Evolutionary conservation across 2,329 filamentous ascomycete species (phyloP), one percentile per base, ranked within the genome.

Genomic region (Lasiodiplodia gonubiensis): DNA sequence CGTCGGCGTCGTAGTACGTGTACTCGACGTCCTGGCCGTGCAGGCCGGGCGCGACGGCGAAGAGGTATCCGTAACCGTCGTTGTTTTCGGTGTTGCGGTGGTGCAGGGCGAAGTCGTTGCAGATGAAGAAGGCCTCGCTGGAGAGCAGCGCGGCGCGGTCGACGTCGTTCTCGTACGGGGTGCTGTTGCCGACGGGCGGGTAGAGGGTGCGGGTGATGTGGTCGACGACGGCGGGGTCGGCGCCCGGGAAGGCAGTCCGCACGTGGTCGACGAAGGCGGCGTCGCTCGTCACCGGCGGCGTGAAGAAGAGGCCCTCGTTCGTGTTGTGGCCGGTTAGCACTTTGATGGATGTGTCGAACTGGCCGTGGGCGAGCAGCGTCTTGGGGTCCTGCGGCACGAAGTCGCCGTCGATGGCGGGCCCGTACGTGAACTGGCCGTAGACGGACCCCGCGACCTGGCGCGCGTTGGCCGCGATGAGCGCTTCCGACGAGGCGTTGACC

Each of bases 11-110:
- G 76, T 82, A 88, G 75, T 83, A 87, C 0, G 83, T 85, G 70
- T 86, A 87, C 0, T 79, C 68, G 3, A 86, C 70, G 69, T 88
- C 86, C 61, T 80, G 74, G 23, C 81, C 85, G 71, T 89, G 86
- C 46, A 85, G 77, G 8, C 80, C 84, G 0, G 86, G 85, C 0
- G 82, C 82, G 1, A 86, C 79, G 25, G 81, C 77, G 72, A 88
- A 88, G 30, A 83, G 74, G 76, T 88, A 88, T 1, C 79, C 78
- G 72, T 84, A 84, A 0, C 83, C 83, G 11, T 79, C 60, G 73
- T 85, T 84, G 10, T 73, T 71, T 72, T 77, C 82, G 10, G 81
- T 84, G 1, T 75, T 76, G 66, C 80, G 79, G 42, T 46, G 6
- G 3, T 42, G 37, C 3, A 88, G 76, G 71, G 81, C 86, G 71